phyloP scores from a whole-genome alignment of 1,284 basidiomycete genomes.

The Trametes polyzona region DNA sequence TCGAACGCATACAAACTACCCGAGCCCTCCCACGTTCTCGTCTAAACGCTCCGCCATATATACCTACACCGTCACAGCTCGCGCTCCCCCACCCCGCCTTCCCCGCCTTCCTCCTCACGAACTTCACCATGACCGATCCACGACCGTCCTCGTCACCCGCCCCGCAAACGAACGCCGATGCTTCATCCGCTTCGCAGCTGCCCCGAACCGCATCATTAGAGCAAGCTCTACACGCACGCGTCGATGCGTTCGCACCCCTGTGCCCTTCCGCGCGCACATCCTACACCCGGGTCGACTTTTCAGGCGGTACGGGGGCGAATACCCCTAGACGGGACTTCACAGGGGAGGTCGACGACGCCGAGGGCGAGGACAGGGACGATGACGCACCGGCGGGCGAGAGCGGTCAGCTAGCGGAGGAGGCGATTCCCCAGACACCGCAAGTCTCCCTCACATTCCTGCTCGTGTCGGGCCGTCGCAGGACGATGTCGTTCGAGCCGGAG shows the following conservation, averaged over 20 bases:
- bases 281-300: constrained; percentile 41
- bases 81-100: background rate
- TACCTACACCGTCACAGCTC: constrained; percentile 6
- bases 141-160: constrained; percentile 13
- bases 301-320: constrained; percentile 25
- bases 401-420: constrained; percentile 25
- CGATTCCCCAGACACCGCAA: constrained; percentile 63
- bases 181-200: background rate
- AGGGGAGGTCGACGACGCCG: constrained; percentile 22
- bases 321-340: constrained; percentile 21
- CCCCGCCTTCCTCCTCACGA: constrained; percentile 2
- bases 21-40: constrained; percentile 27
- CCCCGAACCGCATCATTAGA: constrained; percentile 19
- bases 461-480: constrained; percentile 72
- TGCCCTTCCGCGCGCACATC: constrained; percentile 43
- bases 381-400: background rate
- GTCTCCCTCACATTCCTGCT: constrained; percentile 76
- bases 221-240: constrained; percentile 20
- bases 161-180: background rate
- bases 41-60: constrained; percentile 23
- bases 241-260: constrained; percentile 33
- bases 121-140: constrained; percentile 18
- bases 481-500: constrained; percentile 80
- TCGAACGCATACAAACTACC: constrained; percentile 20
- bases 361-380: constrained; percentile 24